Conservation (phyloP, 371 early-diverging fungal species). For the Conidiobolus incongruus region DNA sequence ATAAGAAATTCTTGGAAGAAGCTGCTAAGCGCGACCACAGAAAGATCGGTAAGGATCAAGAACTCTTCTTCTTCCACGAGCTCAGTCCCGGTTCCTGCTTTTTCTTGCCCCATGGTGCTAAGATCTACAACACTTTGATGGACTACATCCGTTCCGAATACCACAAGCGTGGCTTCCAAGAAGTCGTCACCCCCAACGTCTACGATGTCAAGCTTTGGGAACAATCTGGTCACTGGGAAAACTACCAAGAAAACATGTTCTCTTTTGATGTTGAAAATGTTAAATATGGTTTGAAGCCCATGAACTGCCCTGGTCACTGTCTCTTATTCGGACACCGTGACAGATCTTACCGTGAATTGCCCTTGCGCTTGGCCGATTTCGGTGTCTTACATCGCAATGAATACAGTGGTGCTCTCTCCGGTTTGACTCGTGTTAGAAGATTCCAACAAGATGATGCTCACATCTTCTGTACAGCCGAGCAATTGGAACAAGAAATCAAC, state of each 20-base stretch:
- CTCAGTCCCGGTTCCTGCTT: conserved; percentile 83
- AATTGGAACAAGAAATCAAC: conserved; percentile 56
- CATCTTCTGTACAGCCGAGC: conserved; percentile 71
- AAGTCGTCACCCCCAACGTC: conserved; percentile 92
- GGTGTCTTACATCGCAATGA: conserved; percentile 88
- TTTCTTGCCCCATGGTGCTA: conserved; percentile 84
- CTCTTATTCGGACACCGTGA: conserved; percentile 64
- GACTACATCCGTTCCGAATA: conserved; percentile 46
- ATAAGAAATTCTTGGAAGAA: conserved; percentile 71
- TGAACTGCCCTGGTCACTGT: conserved; percentile 98
- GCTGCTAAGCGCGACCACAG: conserved; percentile 96
- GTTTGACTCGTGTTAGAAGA: conserved; percentile 79
- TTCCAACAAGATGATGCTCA: conserved; percentile 98
- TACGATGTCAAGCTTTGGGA: conserved; percentile 91
- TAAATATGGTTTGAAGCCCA: conserved; percentile 77
- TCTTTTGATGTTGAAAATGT: conserved; percentile 57
- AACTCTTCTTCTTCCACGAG: conserved; percentile 42
- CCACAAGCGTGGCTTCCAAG: conserved; percentile 69
- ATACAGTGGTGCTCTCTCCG: conserved; percentile 77
- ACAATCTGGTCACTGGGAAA: conserved; percentile 85
- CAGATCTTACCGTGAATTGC: conserved; percentile 79
- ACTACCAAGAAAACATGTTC: conserved; percentile 94
- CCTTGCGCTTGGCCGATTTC: conserved; percentile 84
- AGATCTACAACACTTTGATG: conserved; percentile 60
- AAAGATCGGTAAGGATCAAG: conserved; percentile 60